Evolutionary conservation across 2,329 filamentous ascomycete species (phyloP).

Genomic region (Fusarium coicis): DNA sequence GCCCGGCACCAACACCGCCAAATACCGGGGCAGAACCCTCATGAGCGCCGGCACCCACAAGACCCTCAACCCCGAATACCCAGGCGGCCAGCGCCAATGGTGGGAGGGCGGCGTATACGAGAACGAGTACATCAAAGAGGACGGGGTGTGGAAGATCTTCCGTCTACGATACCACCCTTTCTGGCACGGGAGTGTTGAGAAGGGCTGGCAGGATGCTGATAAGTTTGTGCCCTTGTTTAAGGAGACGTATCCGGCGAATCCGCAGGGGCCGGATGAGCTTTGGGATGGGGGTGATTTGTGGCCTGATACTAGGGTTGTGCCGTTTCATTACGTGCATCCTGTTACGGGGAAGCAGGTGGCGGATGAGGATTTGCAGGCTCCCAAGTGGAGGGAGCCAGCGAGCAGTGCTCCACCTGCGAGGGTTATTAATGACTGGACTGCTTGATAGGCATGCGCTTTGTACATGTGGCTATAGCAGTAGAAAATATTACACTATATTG

Average conservation of each 20-base stretch:
- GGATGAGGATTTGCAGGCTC: neutral
- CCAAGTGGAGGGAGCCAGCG: neutral
- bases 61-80: neutral
- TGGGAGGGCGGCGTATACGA: constrained; percentile 1
- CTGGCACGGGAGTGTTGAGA: neutral
- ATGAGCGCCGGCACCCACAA: neutral
- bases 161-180: neutral
- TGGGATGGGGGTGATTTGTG: neutral
- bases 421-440: neutral
- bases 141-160: neutral
- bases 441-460: neutral
- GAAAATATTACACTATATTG: neutral
- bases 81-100: neutral
- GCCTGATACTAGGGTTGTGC: neutral
- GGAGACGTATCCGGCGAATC: neutral
- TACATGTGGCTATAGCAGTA: neutral
- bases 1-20: neutral
- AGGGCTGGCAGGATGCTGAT: neutral
- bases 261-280: neutral
- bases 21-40: neutral
- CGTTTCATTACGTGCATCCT: neutral
- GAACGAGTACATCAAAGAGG: neutral
- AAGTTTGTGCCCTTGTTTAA: neutral
- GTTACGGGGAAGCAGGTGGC: neutral
- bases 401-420: neutral